Base-by-base conservation (phyloP, 441 rosid genomes). In the Gossypium trilobum region DNA sequence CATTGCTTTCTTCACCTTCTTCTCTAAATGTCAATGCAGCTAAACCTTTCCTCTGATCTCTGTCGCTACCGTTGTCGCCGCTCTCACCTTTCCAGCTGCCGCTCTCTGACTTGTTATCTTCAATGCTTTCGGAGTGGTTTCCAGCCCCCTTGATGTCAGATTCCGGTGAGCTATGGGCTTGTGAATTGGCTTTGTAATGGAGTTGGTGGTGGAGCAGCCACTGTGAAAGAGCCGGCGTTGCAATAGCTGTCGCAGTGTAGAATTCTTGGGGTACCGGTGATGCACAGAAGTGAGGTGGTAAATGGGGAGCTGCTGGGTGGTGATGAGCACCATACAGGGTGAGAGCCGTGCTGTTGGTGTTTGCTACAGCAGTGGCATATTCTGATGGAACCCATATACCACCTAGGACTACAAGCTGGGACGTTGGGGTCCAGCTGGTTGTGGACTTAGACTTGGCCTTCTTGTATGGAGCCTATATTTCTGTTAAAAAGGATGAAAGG, bases 391-490 rank as follows among this genome's bases (percentile, higher is more conserved):
- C 97, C 97, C 97, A 94, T 29, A 95, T 91, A 68, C 97, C 83
- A n/a, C 97, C 95, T 70, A 94, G 78, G 79, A 95, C 94, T 7
- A 95, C 89, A 19, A 95, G 82, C 82, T 83, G 97, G 0, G 94
- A 87, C 5, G 87, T 65, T 11, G 77, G 1, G 82, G 79, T 65
- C 89, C 89, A 23, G 91, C 68, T 55, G 85, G 76, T 78, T 90
- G 97, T 80, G 94, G 93, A 85, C 87, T 92, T 69, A 95, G 91
- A 78, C 95, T 89, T 27, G 97, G 97, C 83, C 99, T 83, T 74
- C 98, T 87, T 1, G 98, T 94, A 79, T 94, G 99, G 42, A 94
- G 93, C 85, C 99, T 81, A 77, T 90, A 94, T 82, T 94, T 94
- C 99, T 94, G 91, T 58, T 6, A 55, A 52, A 56, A 69, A 63